Percentiles rank a stretch among this genome's conserved stretches.
These are phyloP conservation scores for Gynostemma pentaphyllum DNA, from an alignment of 306 rosid species.

Conservation along the genomic window DNA sequence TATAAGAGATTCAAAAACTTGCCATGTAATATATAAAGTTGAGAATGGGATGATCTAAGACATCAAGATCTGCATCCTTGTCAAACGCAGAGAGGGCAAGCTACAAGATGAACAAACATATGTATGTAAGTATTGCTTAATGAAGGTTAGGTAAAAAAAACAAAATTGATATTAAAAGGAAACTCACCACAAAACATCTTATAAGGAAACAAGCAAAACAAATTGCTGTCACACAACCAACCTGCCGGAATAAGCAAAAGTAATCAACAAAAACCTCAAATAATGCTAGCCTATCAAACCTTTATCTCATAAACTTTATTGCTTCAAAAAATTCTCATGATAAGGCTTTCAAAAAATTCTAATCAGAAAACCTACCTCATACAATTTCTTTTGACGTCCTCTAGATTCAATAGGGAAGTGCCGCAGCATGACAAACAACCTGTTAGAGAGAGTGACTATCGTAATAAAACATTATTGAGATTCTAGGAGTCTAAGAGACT, in stretches of 20 bases:
- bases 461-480: background rate
- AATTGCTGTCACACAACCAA: slow-evolving; percentile 57
- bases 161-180: slow-evolving; percentile 10
- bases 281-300: background rate
- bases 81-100: slow-evolving; percentile 50
- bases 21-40: slow-evolving; percentile 58
- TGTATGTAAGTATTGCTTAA: slow-evolving; percentile 9
- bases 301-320: background rate
- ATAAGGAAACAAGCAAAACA: slow-evolving; percentile 69
- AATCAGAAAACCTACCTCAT: slow-evolving; percentile 39
- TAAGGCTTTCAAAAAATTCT: background rate
- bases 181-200: slow-evolving; percentile 64
- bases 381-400: slow-evolving; percentile 67
- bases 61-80: slow-evolving; percentile 33
- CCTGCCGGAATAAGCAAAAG: slow-evolving; percentile 27
- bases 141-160: background rate
- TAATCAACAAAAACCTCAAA: background rate
- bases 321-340: background rate
- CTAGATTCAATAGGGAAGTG: slow-evolving; percentile 73
- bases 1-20: slow-evolving; percentile 18
- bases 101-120: slow-evolving; percentile 26
- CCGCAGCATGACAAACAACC: slow-evolving; percentile 59
- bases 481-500: no score
- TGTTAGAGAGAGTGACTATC: slow-evolving; percentile 6
- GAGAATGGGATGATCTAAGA: slow-evolving; percentile 46